phyloP scores from a whole-genome alignment of 2,329 filamentous ascomycete genomes.

The Aureobasidium zeae region DNA sequence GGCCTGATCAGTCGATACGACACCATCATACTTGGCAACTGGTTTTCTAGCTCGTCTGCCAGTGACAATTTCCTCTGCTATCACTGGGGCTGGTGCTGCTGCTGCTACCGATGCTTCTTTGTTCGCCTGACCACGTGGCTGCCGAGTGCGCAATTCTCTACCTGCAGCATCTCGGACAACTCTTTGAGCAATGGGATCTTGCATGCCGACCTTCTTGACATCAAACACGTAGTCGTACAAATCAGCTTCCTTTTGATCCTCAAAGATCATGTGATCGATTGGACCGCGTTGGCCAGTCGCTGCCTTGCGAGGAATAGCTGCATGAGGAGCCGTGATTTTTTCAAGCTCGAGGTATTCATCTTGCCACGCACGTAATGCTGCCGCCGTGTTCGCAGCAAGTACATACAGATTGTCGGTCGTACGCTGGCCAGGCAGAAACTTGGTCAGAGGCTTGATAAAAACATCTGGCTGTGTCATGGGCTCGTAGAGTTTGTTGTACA shows the following conservation, averaged over 20 bases:
- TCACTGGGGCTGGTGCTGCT: slow-evolving; percentile 28
- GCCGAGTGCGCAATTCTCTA: slow-evolving; percentile 39
- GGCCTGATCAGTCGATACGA: slow-evolving; percentile 8
- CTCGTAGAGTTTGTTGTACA: slow-evolving; percentile 33
- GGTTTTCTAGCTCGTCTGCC: slow-evolving; percentile 17
- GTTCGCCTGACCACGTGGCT: slow-evolving; percentile 27
- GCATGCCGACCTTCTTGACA: slow-evolving; percentile 42
- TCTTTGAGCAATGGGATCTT: slow-evolving; percentile 48
- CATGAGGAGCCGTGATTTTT: slow-evolving; percentile 42
- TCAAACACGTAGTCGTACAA: slow-evolving; percentile 53
- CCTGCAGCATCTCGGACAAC: slow-evolving; percentile 38
- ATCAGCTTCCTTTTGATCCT: slow-evolving; percentile 52
- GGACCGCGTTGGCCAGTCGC: slow-evolving; percentile 41
- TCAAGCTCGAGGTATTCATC: slow-evolving; percentile 51
- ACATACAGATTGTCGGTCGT: slow-evolving; percentile 46
- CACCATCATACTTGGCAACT: slow-evolving; percentile 19
- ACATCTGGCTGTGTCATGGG: slow-evolving; percentile 36
- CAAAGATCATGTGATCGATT: slow-evolving; percentile 40
- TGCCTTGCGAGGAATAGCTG: slow-evolving; percentile 43
- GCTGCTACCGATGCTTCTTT: slow-evolving; percentile 1
- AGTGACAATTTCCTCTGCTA: slow-evolving; percentile 15
- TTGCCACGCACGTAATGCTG: slow-evolving; percentile 47
- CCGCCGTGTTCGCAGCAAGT: slow-evolving; percentile 46
- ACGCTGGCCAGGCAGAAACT: slow-evolving; percentile 33
- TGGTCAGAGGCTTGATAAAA: slow-evolving; percentile 36